A percentile compares a stretch with the other conserved stretches of the same genome.
Conservation (phyloP, 768 basidiomycete genomes). For the Russula brevipes region DNA sequence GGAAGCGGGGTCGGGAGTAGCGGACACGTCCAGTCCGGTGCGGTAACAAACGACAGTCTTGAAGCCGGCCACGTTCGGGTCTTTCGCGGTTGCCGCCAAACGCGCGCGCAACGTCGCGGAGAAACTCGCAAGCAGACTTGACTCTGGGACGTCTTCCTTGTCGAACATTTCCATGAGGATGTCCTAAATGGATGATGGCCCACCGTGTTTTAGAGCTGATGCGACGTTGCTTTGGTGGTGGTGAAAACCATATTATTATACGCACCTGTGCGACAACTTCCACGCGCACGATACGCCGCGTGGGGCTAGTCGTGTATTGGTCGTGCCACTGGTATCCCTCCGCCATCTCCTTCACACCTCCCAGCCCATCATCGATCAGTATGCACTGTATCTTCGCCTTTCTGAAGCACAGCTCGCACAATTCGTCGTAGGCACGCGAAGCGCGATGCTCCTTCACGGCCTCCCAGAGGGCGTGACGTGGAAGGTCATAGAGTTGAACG, state of each 20-base stretch:
- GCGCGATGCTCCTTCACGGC: conserved; percentile 47
- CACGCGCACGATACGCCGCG: conserved; percentile 61
- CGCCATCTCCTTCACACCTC: conserved; percentile 41
- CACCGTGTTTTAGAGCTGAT: background rate
- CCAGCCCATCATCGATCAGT: conserved; percentile 70
- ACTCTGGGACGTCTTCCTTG: conserved; percentile 1
- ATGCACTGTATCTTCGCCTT: conserved; percentile 59
- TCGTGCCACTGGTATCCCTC: conserved; percentile 60
- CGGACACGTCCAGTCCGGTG: conserved; percentile 57
- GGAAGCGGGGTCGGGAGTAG: conserved; percentile 27
- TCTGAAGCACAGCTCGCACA: conserved; percentile 54
- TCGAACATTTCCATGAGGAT: conserved; percentile 29
- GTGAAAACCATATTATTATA: background rate
- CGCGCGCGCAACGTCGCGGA: conserved; percentile 37
- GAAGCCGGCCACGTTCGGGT: conserved; percentile 56
- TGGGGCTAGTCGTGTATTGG: conserved; percentile 45
- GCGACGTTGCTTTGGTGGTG: no score
- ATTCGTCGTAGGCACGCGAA: conserved; percentile 44
- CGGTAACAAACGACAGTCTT: conserved; percentile 78
- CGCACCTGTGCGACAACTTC: conserved; percentile 66
- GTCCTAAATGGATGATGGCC: conserved; percentile 19
- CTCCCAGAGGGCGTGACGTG: conserved; percentile 48
- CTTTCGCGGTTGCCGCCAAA: conserved; percentile 38
- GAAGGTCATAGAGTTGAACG: conserved; percentile 43
- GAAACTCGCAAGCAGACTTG: conserved; percentile 13